Percentiles rank a stretch among this genome's conserved stretches.
Evolutionary conservation across 768 basidiomycete species (phyloP).

Genomic region (Boletus rufocinnamomeus): DNA sequence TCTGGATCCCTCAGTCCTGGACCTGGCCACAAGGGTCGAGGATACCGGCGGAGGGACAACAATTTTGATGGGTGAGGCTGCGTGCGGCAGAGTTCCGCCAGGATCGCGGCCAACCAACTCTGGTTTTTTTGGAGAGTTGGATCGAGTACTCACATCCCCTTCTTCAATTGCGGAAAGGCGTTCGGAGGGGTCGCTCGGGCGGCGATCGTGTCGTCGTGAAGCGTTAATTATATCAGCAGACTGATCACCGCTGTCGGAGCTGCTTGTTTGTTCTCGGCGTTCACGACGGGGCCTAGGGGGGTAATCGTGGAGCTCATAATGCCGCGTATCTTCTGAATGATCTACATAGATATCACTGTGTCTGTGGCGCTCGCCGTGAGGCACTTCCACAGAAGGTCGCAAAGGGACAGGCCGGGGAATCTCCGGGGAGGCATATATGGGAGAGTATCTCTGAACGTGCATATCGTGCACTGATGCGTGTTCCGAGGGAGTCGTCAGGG

Average conservation of each 20-base stretch:
- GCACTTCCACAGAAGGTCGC: neutral
- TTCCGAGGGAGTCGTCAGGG: neutral
- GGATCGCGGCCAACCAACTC: neutral
- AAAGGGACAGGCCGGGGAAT: too few species aligned
- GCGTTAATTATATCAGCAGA: neutral
- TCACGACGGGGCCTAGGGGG: neutral
- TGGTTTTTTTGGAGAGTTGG: neutral
- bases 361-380: neutral
- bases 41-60: too few species aligned
- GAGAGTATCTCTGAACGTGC: neutral
- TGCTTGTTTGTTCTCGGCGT: neutral
- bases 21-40: neutral
- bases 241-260: neutral
- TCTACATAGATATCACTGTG: neutral
- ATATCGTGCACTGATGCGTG: neutral
- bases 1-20: neutral
- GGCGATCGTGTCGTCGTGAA: neutral
- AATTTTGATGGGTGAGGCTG: neutral
- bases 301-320: neutral
- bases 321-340: neutral
- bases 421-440: neutral
- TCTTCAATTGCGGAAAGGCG: neutral
- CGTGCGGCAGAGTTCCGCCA: too few species aligned
- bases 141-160: neutral
- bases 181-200: neutral